Evolutionary conservation across 257 asterid species (phyloP).

Genomic region (Euphrasia confusa): DNA sequence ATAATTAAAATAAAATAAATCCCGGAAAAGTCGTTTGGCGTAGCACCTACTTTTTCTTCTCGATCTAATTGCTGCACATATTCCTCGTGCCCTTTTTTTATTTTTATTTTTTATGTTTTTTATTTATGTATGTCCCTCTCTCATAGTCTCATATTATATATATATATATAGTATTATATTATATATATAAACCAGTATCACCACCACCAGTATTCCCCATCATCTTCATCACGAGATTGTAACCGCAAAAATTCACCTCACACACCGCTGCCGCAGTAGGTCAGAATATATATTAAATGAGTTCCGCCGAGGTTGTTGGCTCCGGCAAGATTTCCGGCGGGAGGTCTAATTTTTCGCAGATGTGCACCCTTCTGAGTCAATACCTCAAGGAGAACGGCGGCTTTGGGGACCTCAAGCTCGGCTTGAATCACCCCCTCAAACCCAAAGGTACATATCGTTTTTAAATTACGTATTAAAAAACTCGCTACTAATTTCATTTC

Average conservation of each 20-base stretch:
- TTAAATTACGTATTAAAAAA: too few species aligned
- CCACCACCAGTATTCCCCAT: too few species aligned
- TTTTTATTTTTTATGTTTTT: not conserved
- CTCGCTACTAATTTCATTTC: not conserved
- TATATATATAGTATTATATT: too few species aligned
- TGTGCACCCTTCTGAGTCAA: constrained; percentile 59
- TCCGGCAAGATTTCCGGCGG: constrained; percentile 58
- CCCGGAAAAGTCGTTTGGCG: not conserved
- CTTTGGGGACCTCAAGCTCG: constrained; percentile 64
- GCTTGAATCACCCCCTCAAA: constrained; percentile 36
- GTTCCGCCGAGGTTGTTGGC: constrained; percentile 17
- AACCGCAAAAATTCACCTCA: not conserved
- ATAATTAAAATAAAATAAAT: not conserved
- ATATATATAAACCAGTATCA: too few species aligned
- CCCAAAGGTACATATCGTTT: constrained; percentile 31
- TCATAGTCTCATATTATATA: too few species aligned
- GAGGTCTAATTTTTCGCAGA: constrained; percentile 59
- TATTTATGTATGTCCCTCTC: not conserved
- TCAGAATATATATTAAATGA: not conserved
- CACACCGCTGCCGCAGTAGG: too few species aligned
- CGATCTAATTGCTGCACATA: not conserved
- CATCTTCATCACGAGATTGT: not conserved
- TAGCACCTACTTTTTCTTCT: not conserved
- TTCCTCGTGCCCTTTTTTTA: not conserved
- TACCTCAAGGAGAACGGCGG: constrained; percentile 65